These are phyloP conservation scores for Exophiala calicioides DNA, from an alignment of 2,329 filamentous ascomycete species.

Conservation along the genomic window DNA sequence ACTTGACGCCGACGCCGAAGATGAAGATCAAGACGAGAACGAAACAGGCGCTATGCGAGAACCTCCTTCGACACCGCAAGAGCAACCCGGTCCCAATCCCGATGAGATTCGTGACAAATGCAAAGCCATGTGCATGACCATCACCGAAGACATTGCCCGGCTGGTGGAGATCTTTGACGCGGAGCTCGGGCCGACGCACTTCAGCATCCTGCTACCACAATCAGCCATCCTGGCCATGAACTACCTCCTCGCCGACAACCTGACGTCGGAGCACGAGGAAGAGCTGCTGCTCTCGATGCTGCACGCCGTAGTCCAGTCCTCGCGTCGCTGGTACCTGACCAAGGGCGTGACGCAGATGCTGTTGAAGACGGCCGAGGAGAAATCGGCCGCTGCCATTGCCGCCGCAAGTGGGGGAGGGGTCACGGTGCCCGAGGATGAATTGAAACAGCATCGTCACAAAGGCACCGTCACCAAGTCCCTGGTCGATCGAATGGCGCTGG, in stretches of 20 bases:
- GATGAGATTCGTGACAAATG: constrained; percentile 1
- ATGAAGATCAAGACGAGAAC: neutral
- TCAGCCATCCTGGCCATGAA: constrained; percentile 13
- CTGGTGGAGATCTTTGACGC: constrained; percentile 2
- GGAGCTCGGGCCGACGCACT: constrained; percentile 4
- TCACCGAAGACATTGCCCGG: neutral
- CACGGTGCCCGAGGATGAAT: too few relatives aligned
- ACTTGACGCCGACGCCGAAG: neutral
- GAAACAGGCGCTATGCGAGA: too few relatives aligned
- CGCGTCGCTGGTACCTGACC: constrained; percentile 11
- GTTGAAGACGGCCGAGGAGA: constrained; percentile 14
- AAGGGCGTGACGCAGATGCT: constrained; percentile 21
- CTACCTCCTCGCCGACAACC: constrained; percentile 13
- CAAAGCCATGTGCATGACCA: constrained; percentile 6
- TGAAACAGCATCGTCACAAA: too few relatives aligned
- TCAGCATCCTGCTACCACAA: constrained; percentile 12
- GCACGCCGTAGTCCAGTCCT: constrained; percentile 7
- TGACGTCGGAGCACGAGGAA: constrained; percentile 9
- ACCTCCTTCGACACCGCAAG: too few relatives aligned
- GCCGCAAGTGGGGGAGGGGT: neutral
- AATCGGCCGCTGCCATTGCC: too few relatives aligned
- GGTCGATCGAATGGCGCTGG: constrained; percentile 8
- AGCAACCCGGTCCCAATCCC: neutral
- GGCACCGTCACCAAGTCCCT: constrained; percentile 4
- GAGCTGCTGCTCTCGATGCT: constrained; percentile 16